Evolutionary conservation across 2,329 filamentous ascomycete genomes (phyloP).

Genomic region (Aspergillus pseudoviridinutans): DNA sequence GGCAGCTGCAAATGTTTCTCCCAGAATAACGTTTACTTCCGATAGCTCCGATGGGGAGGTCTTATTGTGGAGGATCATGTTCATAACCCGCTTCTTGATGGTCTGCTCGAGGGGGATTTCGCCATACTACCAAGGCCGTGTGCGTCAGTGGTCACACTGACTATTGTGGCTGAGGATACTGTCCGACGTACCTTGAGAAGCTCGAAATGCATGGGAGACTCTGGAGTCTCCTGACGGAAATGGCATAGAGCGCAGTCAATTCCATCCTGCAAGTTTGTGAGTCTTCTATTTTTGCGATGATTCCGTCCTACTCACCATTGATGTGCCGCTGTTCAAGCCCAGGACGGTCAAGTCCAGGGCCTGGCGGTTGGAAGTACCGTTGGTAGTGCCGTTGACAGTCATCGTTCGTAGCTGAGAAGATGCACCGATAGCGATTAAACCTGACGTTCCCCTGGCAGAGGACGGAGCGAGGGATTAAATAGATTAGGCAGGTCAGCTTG

Average conservation of each 20-base stretch:
- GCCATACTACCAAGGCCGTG: conserved; percentile 36
- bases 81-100: conserved; percentile 54
- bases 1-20: conserved; percentile 44
- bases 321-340: conserved; percentile 49
- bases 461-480: not conserved
- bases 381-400: not conserved
- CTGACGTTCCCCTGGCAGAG: not conserved
- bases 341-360: conserved; percentile 43
- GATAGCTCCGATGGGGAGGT: conserved; percentile 53
- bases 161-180: not conserved
- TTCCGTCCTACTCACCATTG: conserved; percentile 36
- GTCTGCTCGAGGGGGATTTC: conserved; percentile 52
- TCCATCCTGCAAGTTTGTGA: conserved; percentile 36
- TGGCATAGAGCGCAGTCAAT: conserved; percentile 58
- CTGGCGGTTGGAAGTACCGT: not conserved
- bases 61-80: conserved; percentile 51
- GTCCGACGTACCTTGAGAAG: conserved; percentile 38
- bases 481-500: not conserved
- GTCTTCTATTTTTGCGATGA: too few relatives aligned
- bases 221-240: conserved; percentile 52
- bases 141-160: not conserved
- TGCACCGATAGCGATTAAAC: not conserved
- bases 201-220: conserved; percentile 53
- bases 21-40: conserved; percentile 55
- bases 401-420: not conserved